Evolutionary conservation across 495 filamentous ascomycete species (phyloP).

Genomic region (Annulohypoxylon moriforme): DNA sequence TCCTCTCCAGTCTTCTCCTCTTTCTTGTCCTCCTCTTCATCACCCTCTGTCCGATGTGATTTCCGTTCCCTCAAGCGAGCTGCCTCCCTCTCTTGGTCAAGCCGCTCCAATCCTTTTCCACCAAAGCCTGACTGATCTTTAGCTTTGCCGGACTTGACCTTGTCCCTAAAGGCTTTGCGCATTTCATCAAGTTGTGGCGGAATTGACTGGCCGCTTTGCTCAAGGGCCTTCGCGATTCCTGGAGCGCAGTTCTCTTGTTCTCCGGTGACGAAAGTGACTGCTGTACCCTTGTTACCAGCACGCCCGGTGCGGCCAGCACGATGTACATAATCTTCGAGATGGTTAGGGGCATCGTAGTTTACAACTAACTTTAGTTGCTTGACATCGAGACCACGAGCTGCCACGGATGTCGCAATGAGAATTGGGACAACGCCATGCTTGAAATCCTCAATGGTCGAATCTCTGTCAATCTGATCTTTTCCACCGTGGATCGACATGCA

Average conservation of each 20-base stretch:
- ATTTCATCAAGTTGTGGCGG: conserved; percentile 72
- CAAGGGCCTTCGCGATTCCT: conserved; percentile 92
- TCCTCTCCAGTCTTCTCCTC: conserved; percentile 72
- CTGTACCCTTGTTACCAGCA: conserved; percentile 93
- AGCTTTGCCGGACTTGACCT: conserved; percentile 91
- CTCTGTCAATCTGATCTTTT: conserved; percentile 94
- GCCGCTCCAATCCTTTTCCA: conserved; percentile 90
- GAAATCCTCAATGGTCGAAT: conserved; percentile 95
- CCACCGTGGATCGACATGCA: conserved; percentile 97
- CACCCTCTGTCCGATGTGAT: conserved; percentile 89
- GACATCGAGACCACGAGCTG: conserved; percentile 94
- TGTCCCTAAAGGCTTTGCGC: conserved; percentile 79
- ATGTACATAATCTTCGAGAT: conserved; percentile 98
- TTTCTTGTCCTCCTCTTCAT: conserved; percentile 85
- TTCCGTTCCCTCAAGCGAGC: conserved; percentile 86
- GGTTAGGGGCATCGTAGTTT: conserved; percentile 97
- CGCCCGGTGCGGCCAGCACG: conserved; percentile 93
- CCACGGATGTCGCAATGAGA: conserved; percentile 94
- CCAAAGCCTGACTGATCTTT: conserved; percentile 91
- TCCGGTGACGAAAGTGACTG: conserved; percentile 91
- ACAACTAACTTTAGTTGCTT: conserved; percentile 96
- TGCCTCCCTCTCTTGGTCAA: conserved; percentile 90
- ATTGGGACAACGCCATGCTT: conserved; percentile 90
- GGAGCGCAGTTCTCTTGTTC: conserved; percentile 91
- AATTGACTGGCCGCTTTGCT: conserved; percentile 84